phyloP scores from a whole-genome alignment of 2,329 filamentous ascomycete species.

The Cytospora schulzeri region DNA sequence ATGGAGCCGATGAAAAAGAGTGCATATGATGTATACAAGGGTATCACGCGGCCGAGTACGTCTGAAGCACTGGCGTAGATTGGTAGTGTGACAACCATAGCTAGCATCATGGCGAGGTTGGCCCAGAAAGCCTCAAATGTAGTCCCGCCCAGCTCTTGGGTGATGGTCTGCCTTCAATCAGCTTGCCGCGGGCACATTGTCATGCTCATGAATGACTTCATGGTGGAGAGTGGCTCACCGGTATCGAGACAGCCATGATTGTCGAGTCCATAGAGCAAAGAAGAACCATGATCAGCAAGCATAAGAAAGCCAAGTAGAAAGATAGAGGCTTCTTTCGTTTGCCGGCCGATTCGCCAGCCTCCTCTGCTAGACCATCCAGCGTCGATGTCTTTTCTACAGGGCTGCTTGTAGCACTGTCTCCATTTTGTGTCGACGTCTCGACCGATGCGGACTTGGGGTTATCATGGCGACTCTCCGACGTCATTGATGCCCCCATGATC shows the following conservation, averaged over 20 bases:
- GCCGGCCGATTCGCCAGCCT: not conserved
- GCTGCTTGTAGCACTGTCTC: not conserved
- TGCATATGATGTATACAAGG: slow-evolving; percentile 34
- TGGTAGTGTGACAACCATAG: slow-evolving; percentile 33
- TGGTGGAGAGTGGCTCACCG: not conserved
- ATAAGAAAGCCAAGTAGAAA: slow-evolving; percentile 11
- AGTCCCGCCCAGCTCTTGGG: slow-evolving; percentile 30
- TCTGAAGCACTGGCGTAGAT: slow-evolving; percentile 36
- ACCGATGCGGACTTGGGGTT: not conserved
- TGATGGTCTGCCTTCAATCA: not conserved
- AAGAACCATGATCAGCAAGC: slow-evolving; percentile 15
- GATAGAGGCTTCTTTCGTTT: slow-evolving; percentile 6
- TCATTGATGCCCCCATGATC: not conserved
- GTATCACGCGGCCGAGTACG: slow-evolving; percentile 37
- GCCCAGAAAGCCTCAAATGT: slow-evolving; percentile 39
- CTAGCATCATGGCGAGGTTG: slow-evolving; percentile 36
- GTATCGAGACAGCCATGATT: slow-evolving; percentile 16
- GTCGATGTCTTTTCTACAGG: not conserved
- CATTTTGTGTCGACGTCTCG: not conserved
- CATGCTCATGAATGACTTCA: too few relatives aligned
- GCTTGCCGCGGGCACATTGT: not conserved
- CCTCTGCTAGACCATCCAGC: not conserved
- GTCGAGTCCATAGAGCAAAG: slow-evolving; percentile 16
- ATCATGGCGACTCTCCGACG: not conserved
- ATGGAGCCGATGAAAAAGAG: slow-evolving; percentile 43